Base-by-base conservation (phyloP, 2,329 filamentous ascomycete genomes). In the Pseudogymnoascus sp. region DNA sequence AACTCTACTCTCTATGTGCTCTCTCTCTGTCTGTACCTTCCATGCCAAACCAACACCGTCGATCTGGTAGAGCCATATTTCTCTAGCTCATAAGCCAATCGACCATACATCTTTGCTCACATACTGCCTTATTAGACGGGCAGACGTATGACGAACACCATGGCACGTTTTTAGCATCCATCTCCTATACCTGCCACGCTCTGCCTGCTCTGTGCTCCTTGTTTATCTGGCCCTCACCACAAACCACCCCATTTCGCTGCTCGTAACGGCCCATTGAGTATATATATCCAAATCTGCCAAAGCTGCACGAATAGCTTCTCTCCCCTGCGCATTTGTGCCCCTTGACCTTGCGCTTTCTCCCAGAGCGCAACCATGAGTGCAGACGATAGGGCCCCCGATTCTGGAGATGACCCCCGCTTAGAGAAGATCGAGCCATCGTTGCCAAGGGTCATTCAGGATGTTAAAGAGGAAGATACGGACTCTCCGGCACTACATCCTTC, bases 341-440 rank as follows among this genome's bases (percentile, higher is more conserved):
- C 63, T 64, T 62, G 60, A 64, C 62, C 65, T 56, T 64, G 64
- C 64, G 62, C 62, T 66, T 71, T 65, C 64, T 62, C 66, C 65
- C 68, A 70, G 69, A 64, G 66, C 69, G 72, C 66, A 73, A 79
- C 75, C 66, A 89, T 89, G 85, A 82, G 77, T 67, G 78, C 80
- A 71, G 89, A 89, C 74, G 90, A 96, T 77, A 97, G 96, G 79
- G 87, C 83, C 70, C 89, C 93, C 74, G 82, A 87, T 71, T 96
- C 91, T 56, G 76, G 93, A 96, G 76, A 80, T 84, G 71, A 79
- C 84, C 34, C 38, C 34, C 74, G 82, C 87, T 71, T 96, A 56
- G 89, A 89, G 76, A 93, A 96, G 76, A 80, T 84, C 71, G 79
- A 84, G 72, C 85, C 81, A 46, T 81, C 91, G 64, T 82, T 97